Evolutionary conservation across 495 filamentous ascomycete species (phyloP), one percentile per base, ranked within the genome.

Genomic region (Penicillium flavigenum): DNA sequence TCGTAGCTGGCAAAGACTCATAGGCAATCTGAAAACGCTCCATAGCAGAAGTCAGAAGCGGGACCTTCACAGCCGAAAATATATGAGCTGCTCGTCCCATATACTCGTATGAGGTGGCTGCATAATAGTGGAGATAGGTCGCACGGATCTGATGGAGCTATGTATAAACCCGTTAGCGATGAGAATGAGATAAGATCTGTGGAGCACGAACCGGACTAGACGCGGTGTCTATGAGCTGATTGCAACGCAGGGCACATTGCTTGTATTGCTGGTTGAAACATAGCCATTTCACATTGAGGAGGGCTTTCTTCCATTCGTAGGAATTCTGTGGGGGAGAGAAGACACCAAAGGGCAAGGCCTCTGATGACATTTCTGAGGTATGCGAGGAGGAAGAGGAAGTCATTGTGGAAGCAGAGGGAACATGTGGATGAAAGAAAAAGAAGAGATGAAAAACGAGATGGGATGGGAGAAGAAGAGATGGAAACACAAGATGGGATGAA

Each of bases 71-170:
- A 32, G 44, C 56, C 1, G 79, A 79, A 52, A 75, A 74, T 12
- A 72, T 63, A 53, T 79, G 79, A 20, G 75, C 67, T 34, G 70
- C 54, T 11, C 70, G 68, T 5, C 72, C 78, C 26, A 79, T 65
- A 0, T 64, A 66, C 51, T 81, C 79, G 47, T 73, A 75, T 32
- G 64, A 80, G 19, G 79, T 65, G 7, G 76, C 79, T 16, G 65
- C 66, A 61, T 80, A 78, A 46, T 80, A 79, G 47, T 71, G 62
- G n/a, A 79, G 66, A 50, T 72, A 80, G 4, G 66, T 68, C 17
- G 66, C 60, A 52, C 73, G 61, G 22, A 80, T 56, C 5, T 69
- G 67, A 54, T 77, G 54, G 26, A 72, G 61, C 79, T 81, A 51
- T 22, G 9, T 17, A 16, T 22, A n/a, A 27, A 19, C 46, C 17